Evolutionary conservation across 495 filamentous ascomycete species (phyloP).

Genomic region (Aspergillus saccharolyticus): DNA sequence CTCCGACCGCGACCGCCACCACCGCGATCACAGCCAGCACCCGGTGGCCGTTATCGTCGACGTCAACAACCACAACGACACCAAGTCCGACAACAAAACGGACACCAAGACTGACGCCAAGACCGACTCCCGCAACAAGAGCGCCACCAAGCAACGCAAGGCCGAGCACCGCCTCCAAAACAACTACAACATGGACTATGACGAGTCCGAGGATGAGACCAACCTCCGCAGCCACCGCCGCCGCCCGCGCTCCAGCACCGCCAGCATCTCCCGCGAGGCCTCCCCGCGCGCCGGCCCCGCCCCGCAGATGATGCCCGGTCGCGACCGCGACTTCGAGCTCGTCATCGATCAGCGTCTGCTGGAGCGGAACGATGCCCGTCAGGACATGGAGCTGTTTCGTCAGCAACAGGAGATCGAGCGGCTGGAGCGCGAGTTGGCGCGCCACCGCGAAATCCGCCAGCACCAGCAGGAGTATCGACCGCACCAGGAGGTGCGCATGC

Average conservation of each 20-base stretch:
- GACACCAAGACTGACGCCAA: constrained; percentile 10
- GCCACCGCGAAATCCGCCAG: constrained; percentile 20
- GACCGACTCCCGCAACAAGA: constrained; percentile 24
- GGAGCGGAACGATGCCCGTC: constrained; percentile 32
- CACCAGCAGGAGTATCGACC: constrained; percentile 14
- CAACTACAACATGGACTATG: constrained; percentile 11
- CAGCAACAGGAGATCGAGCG: constrained; percentile 44
- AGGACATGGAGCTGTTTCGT: constrained; percentile 37
- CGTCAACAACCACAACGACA: constrained; percentile 29
- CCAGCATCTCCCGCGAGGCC: constrained; percentile 15
- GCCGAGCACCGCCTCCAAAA: constrained; percentile 11
- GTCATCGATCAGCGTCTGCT: constrained; percentile 34
- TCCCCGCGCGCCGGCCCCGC: constrained; percentile 19
- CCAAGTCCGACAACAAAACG: constrained; percentile 15
- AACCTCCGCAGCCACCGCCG: constrained; percentile 17
- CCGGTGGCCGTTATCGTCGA: constrained; percentile 28
- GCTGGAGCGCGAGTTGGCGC: constrained; percentile 40
- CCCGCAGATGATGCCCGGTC: constrained; percentile 24
- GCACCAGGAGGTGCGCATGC: constrained; percentile 19
- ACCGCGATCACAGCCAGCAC: constrained; percentile 11
- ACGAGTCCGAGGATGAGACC: constrained; percentile 33
- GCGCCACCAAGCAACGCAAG: constrained; percentile 17
- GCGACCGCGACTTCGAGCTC: constrained; percentile 34
- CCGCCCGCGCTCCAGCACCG: constrained; percentile 18
- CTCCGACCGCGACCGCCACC: constrained; percentile 22